phyloP scores from a whole-genome alignment of 2,329 filamentous ascomycete species.

The Penicillium brevicompactum region DNA sequence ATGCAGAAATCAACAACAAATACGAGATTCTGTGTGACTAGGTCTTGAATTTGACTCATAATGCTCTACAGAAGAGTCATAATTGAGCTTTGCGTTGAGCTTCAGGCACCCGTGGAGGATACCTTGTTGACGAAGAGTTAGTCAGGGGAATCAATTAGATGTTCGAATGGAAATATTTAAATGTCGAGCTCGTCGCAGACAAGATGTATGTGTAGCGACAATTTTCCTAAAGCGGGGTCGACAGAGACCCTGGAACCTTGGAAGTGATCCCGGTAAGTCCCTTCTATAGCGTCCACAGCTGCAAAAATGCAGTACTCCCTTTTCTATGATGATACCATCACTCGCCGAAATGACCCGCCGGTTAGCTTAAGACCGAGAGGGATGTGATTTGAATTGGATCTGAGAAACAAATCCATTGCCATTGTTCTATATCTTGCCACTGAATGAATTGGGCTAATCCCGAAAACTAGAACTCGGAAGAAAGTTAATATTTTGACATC shows the following conservation, averaged over 20 bases:
- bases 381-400: conserved; percentile 9
- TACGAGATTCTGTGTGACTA: background rate
- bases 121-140: background rate
- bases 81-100: background rate
- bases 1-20: background rate
- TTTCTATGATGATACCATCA: conserved; percentile 17
- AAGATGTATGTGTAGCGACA: too few relatives aligned
- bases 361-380: conserved; percentile 7
- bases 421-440: background rate
- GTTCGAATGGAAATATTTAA: too few relatives aligned
- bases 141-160: background rate
- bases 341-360: conserved; percentile 16
- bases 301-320: background rate
- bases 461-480: background rate
- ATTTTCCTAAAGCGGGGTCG: too few relatives aligned
- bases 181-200: too few relatives aligned
- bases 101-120: too few relatives aligned
- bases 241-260: too few relatives aligned
- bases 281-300: background rate
- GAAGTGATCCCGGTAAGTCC: too few relatives aligned
- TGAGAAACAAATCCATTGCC: background rate
- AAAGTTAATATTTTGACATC: background rate
- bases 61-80: background rate
- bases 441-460: background rate
- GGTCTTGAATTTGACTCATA: background rate